These are phyloP conservation scores for Stellera chamaejasme DNA, from an alignment of 345 rosid genomes.

Conservation along the genomic window DNA sequence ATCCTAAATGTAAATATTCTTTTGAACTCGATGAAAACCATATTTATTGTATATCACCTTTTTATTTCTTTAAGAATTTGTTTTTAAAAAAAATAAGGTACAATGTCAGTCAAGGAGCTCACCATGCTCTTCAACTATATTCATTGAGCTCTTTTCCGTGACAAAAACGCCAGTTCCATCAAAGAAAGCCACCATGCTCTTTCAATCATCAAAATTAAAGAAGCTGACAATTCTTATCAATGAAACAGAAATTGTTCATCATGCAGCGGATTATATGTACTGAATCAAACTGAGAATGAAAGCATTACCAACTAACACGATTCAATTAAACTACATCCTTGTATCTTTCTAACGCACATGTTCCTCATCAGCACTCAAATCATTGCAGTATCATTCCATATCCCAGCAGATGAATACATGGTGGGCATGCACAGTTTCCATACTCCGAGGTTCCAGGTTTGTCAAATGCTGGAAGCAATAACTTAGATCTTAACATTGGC, in stretches of 20 bases:
- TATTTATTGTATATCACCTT: too few relatives aligned
- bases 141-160: too few relatives aligned
- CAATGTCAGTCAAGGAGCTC: too few relatives aligned
- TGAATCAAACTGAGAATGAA: neutral
- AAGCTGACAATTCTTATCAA: neutral
- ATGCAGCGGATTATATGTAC: neutral
- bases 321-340: constrained; percentile 23
- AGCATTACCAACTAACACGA: too few relatives aligned
- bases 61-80: too few relatives aligned
- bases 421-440: constrained; percentile 66
- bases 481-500: constrained; percentile 51
- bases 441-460: constrained; percentile 59
- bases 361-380: constrained; percentile 59
- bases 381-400: constrained; percentile 54
- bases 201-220: constrained; percentile 9
- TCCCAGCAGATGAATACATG: constrained; percentile 42
- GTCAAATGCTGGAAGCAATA: constrained; percentile 41
- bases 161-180: too few relatives aligned
- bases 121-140: too few relatives aligned
- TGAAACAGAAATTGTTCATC: neutral
- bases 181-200: too few relatives aligned
- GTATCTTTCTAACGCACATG: constrained; percentile 43
- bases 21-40: too few relatives aligned
- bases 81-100: too few relatives aligned
- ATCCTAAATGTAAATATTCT: too few relatives aligned